Evolutionary conservation across 129 eudicot genomes (phyloP), one percentile per base, ranked within the genome.

Genomic region (Calendula officinalis): DNA sequence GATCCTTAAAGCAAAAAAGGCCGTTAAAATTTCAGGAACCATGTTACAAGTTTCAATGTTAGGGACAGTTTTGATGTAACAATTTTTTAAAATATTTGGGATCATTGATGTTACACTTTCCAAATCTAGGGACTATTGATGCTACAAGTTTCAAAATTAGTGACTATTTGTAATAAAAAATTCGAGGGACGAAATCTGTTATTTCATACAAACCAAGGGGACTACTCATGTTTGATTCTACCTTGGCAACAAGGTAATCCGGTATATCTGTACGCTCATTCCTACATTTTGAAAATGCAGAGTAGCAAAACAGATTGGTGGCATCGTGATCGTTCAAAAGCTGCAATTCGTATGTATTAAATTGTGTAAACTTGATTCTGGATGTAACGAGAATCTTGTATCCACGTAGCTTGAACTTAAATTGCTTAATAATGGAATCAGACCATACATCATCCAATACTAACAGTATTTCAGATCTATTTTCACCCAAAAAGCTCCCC

Each of bases 341-440:
- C 4, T 75, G 34, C 45, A 75, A 45, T 39, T 51, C 47, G 22
- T 60, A 61, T 12, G 80, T 75, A 34, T 57, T 32, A 30, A 36
- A 44, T 36, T 46, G 39, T 44, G 80, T 56, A n/a, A 69, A 69
- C 6, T 1, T 47, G 16, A 6, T 51, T 42, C 75, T 60, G 3
- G 80, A 61, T 51, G 80, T 75, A 44, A 75, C 75, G 53, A 75
- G 41, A 68, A 75, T 57, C 62, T 37, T 57, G 27, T 57, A 57
- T 57, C 62, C 32, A 57, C 39, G 62, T 57, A 35, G 13, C 33
- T 57, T n/a, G 62, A 57, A 57, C 45, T 14, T 57, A 27, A 57
- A 36, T 27, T 3, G 9, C 62, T 0, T 13, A n/a, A 57, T 10
- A 36, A 57, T 14, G 45, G 62, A 36, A 34, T 57, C 44, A 42